Conservation (phyloP, 257 asterid species). For the Euphrasia confusa region DNA sequence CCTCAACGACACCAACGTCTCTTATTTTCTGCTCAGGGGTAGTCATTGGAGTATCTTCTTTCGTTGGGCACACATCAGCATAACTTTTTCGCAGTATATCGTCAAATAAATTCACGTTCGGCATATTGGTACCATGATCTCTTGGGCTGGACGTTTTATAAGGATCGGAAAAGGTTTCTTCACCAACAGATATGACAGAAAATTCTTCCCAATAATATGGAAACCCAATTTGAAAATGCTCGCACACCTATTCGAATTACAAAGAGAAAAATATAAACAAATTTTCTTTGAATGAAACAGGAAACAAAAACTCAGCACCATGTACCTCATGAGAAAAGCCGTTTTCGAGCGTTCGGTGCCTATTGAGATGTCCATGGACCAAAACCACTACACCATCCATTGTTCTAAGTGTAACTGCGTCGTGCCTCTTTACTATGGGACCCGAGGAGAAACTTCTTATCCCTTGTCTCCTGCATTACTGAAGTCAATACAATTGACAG, state of each 20-base stretch:
- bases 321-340: slow-evolving; percentile 63
- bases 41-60: too few species aligned
- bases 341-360: slow-evolving; percentile 43
- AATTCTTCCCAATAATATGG: slow-evolving; percentile 72
- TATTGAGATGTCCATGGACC: slow-evolving; percentile 50
- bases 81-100: slow-evolving; percentile 28
- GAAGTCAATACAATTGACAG: slow-evolving; percentile 13
- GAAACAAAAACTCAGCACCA: neutral
- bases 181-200: slow-evolving; percentile 28
- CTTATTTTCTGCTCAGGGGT: too few species aligned
- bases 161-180: slow-evolving; percentile 22
- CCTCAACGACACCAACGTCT: too few species aligned
- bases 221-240: slow-evolving; percentile 56
- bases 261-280: neutral
- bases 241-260: slow-evolving; percentile 38
- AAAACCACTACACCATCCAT: slow-evolving; percentile 54
- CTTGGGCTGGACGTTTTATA: slow-evolving; percentile 5
- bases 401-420: slow-evolving; percentile 51
- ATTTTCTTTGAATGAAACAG: slow-evolving; percentile 4
- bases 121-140: slow-evolving; percentile 24
- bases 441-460: slow-evolving; percentile 49
- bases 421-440: slow-evolving; percentile 48
- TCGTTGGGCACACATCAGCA: neutral
- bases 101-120: slow-evolving; percentile 19
- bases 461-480: slow-evolving; percentile 40